Conservation (phyloP, 139 green algal genomes). For the Desmodesmus armatus region DNA sequence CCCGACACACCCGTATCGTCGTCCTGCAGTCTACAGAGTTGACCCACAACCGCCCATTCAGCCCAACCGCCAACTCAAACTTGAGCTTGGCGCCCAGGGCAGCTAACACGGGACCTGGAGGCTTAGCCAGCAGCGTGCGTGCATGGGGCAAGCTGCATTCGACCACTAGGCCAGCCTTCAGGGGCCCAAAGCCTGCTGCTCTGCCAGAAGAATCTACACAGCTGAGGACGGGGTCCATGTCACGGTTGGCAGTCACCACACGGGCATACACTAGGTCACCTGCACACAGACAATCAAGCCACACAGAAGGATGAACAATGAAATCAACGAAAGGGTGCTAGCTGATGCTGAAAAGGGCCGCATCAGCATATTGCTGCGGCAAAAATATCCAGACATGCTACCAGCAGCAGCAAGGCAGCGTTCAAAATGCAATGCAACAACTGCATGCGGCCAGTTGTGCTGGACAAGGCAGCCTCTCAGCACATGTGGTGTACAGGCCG, state of each 20-base stretch:
- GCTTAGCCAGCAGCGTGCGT: conserved; percentile 64
- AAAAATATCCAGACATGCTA: no score
- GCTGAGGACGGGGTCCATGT: conserved; percentile 77
- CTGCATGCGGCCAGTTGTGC: no score
- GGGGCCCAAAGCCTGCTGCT: conserved; percentile 71
- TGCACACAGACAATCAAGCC: background rate
- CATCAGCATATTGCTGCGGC: no score
- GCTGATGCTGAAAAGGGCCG: background rate
- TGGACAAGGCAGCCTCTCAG: no score
- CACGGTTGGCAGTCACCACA: conserved; percentile 69
- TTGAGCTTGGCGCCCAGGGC: conserved; percentile 65
- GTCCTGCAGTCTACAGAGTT: conserved; percentile 38
- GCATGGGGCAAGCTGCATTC: conserved; percentile 48
- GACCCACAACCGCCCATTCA: conserved; percentile 86
- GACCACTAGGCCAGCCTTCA: conserved; percentile 73
- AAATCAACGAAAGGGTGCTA: background rate
- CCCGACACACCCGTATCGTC: conserved; percentile 62
- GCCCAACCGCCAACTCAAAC: conserved; percentile 84
- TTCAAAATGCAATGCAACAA: no score
- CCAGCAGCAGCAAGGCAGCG: no score
- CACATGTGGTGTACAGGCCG: no score
- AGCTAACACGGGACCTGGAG: conserved; percentile 61
- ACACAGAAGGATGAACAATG: background rate
- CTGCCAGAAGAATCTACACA: conserved; percentile 77
- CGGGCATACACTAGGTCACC: conserved; percentile 86